Evolutionary conservation across 2,329 filamentous ascomycete species (phyloP), one percentile per base, ranked within the genome.

Genomic region (Plenodomus tracheiphilus): DNA sequence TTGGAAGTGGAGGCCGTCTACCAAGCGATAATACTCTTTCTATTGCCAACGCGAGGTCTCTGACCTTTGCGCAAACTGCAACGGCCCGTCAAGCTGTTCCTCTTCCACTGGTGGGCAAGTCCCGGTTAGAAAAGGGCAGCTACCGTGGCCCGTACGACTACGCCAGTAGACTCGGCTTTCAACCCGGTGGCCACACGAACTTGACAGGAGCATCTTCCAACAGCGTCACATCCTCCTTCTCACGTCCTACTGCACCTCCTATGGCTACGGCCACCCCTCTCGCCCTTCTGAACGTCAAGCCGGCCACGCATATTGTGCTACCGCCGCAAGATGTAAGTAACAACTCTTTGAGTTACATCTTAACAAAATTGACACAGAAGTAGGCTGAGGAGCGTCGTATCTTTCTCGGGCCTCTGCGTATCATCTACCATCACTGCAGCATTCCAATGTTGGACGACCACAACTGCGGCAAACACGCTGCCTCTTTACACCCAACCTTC

Each of bases 371-470:
- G n/a, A 57, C 22, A 15, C 15, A 2, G 21, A 7, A 6, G 11
- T 20, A 57, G 54, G 46, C 52, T 6, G 30, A 32, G 19, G 41
- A 39, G n/a, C 54, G 53, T 10, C 18, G 42, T 10, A 16, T 61
- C 17, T 40, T 59, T 1, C 43, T 61, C 15, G 53, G 50, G 2
- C 55, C 57, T 2, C 42, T 61, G 15, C 43, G 36, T 11, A 43
- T 59, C 22, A 43, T 59, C 4, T 37, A 38, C 13, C 8, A 18
- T 19, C 39, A 49, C 16, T 47, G 46, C 16, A 16, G 9, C 10
- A 4, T 32, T 4, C 6, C 4, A 15, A 15, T 8, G 13, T 11
- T 11, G 35, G 17, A 39, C 25, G 34, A 39, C 9, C 42, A 47
- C 11, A 32, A 34, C n/a, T 36, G 1, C 38, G 54, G 10, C 39